Evolutionary conservation across 2,329 filamentous ascomycete genomes (phyloP).

Genomic region (Monilinia polystroma): DNA sequence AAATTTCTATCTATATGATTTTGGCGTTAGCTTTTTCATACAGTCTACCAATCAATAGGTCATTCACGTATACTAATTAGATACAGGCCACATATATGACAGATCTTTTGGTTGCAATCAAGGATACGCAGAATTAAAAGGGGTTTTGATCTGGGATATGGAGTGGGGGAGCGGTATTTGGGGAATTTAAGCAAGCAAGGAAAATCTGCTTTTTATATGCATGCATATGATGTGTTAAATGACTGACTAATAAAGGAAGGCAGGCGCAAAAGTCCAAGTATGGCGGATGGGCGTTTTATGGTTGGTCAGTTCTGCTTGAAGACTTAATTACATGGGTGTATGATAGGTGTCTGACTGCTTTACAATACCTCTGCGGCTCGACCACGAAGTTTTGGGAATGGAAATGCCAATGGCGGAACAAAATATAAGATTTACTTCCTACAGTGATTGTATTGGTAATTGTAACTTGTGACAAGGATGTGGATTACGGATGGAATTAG

Average conservation of each 20-base stretch:
- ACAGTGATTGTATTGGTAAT: not conserved
- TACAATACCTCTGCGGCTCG: conserved; percentile 1
- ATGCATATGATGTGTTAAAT: conserved; percentile 13
- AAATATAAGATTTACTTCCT: not conserved
- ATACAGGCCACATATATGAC: conserved; percentile 28
- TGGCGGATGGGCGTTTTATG: conserved; percentile 11
- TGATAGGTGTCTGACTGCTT: conserved; percentile 10
- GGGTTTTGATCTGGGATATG: not conserved
- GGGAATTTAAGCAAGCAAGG: conserved; percentile 1
- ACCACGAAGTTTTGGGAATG: not conserved
- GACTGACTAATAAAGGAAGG: conserved; percentile 8
- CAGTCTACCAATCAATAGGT: conserved; percentile 22
- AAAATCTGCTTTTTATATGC: conserved; percentile 2
- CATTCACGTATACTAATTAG: not conserved
- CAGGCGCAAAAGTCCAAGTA: conserved; percentile 13
- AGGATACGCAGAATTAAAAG: conserved; percentile 24
- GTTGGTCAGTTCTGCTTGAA: not conserved
- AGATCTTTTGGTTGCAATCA: conserved; percentile 28
- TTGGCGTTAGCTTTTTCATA: conserved; percentile 18
- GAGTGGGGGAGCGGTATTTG: conserved; percentile 4
- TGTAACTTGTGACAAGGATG: not conserved
- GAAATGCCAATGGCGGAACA: not conserved
- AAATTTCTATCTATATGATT: conserved; percentile 49
- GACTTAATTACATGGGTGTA: conserved; percentile 4
- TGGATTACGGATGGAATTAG: not conserved